Evolutionary conservation across 208 protist species (phyloP), one percentile per base, ranked within the genome.

Genomic region (Trypanosoma brucei): DNA sequence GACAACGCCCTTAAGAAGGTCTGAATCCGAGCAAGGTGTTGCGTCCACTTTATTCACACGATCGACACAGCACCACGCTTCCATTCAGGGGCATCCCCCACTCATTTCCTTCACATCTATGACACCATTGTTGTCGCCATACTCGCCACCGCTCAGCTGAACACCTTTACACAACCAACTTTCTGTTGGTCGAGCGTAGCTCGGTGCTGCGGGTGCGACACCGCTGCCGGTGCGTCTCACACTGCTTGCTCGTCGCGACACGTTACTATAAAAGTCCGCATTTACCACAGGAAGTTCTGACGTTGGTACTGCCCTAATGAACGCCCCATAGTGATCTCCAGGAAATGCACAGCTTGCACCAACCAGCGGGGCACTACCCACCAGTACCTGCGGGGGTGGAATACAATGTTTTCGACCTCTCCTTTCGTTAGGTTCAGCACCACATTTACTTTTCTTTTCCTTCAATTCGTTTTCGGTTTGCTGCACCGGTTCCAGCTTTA

Each of bases 101-200:
- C 54, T 63, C 8, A 2, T 31, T 59, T 53, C 55, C 1, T 11
- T 46, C 4, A 34, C 57, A 54, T 62, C 48, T 42, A 46, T 44
- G 33, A 45, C 52, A 49, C 37, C 44, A 36, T 51, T 56, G 13
- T 38, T 35, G 11, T 67, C 60, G 3, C 35, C 49, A 45, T 38
- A 40, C 1, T n/a, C 55, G 9, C 78, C 77, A 52, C 54, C 63
- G n/a, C 59, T 64, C 5, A 76, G 60, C 46, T 81, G 75, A 0
- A 62, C 63, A 3, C 73, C 73, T 51, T 92, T 92, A 13, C 57
- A 79, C 0, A 84, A 68, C 86, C 86, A 92, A 63, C 86, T 89
- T 38, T 83, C 61, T 0, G 86, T 92, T 1, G 86, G 86, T 55
- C 79, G 70, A 11, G 83, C 80, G 68, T 92, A 92, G 54, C 86